Conservation (phyloP, 2,329 filamentous ascomycete species). For the Alternaria ventricosa region DNA sequence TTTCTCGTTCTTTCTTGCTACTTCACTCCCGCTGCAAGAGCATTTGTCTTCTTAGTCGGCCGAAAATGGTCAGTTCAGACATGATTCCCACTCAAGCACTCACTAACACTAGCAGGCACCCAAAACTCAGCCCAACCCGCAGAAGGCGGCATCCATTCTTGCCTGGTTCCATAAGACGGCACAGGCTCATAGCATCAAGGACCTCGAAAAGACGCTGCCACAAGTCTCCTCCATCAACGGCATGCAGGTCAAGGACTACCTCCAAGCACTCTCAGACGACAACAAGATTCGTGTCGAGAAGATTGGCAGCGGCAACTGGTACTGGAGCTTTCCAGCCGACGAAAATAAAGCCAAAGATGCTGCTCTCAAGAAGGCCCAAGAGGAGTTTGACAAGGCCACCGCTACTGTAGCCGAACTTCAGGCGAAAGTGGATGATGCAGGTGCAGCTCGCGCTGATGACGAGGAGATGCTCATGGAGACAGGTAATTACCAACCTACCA, state of each 20-base stretch:
- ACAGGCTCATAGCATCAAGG: constrained; percentile 70
- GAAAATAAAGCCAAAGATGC: constrained; percentile 57
- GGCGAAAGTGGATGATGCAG: constrained; percentile 49
- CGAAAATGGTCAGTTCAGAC: constrained; percentile 16
- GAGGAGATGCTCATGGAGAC: constrained; percentile 45
- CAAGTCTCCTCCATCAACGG: constrained; percentile 67
- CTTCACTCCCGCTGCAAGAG: not conserved
- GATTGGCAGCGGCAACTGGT: constrained; percentile 75
- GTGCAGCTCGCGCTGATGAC: constrained; percentile 48
- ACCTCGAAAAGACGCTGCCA: constrained; percentile 70
- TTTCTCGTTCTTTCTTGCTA: not conserved
- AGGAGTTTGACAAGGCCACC: constrained; percentile 48
- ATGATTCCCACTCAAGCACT: not conserved
- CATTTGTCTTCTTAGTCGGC: not conserved
- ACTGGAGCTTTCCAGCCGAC: constrained; percentile 70
- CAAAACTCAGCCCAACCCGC: constrained; percentile 63
- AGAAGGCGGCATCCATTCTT: constrained; percentile 65
- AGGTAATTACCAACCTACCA: constrained; percentile 22
- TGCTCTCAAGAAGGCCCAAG: constrained; percentile 45
- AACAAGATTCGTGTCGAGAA: constrained; percentile 69
- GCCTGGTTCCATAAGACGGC: constrained; percentile 65
- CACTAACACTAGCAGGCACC: constrained; percentile 52
- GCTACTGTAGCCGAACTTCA: constrained; percentile 48
- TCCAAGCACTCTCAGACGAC: constrained; percentile 68
- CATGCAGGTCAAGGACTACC: constrained; percentile 72